phyloP scores from a whole-genome alignment of 2,329 filamentous ascomycete species.

The Alternaria burnsii region DNA sequence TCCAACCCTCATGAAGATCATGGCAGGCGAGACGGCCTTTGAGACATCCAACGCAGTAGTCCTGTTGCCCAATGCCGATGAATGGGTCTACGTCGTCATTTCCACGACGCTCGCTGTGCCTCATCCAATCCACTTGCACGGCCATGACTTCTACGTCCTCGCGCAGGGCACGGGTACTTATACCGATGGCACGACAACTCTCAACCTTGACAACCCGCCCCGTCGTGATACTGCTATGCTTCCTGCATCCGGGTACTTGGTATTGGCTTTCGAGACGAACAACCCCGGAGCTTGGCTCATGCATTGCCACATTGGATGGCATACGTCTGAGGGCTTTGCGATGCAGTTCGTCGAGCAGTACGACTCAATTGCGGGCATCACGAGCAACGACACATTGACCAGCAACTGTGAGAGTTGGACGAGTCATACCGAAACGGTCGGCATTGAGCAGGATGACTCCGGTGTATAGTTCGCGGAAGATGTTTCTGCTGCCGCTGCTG shows the following conservation, averaged over 20 bases:
- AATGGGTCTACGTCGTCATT: slow-evolving; percentile 54
- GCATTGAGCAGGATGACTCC: slow-evolving; percentile 40
- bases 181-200: slow-evolving; percentile 1
- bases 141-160: slow-evolving; percentile 46
- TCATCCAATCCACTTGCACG: slow-evolving; percentile 44
- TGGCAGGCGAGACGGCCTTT: slow-evolving; percentile 45
- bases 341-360: slow-evolving; percentile 45
- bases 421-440: slow-evolving; percentile 7
- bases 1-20: slow-evolving; percentile 50
- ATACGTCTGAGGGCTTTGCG: slow-evolving; percentile 46
- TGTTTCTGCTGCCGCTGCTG: no score
- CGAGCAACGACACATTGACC: slow-evolving; percentile 16
- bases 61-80: slow-evolving; percentile 31
- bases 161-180: slow-evolving; percentile 40
- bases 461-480: slow-evolving; percentile 24
- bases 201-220: slow-evolving; percentile 44
- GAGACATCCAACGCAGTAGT: slow-evolving; percentile 41
- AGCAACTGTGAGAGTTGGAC: slow-evolving; percentile 26
- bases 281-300: slow-evolving; percentile 51
- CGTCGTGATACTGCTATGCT: slow-evolving; percentile 46
- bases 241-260: slow-evolving; percentile 42
- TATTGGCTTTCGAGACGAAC: slow-evolving; percentile 47
- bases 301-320: slow-evolving; percentile 52
- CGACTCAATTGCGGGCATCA: slow-evolving; percentile 35
- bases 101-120: slow-evolving; percentile 47